Evolutionary conservation across 176 grass and related monocot species (phyloP), one percentile per base, ranked within the genome.

Genomic region (Calamus simplicifolius): DNA sequence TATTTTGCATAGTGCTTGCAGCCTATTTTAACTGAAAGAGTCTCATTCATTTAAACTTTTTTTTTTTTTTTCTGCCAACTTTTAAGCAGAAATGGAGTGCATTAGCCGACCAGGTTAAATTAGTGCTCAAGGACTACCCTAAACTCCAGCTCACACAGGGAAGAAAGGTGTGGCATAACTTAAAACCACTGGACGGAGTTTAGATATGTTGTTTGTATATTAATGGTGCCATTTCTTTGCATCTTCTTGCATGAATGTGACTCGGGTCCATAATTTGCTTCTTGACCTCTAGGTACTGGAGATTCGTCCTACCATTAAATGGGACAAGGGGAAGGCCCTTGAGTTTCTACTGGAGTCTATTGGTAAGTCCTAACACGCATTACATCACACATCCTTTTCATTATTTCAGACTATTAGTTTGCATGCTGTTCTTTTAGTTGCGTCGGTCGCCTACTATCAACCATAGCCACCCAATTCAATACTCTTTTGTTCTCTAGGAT

Each of bases 261-360:
- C 35, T 43, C 5, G 8, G 19, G 27, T 29, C 5, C 3, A n/a
- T n/a, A n/a, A n/a, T 28, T 70, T 49, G 6, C 16, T 60, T 15
- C 12, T 35, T 15, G 17, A 3, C 7, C 4, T 50, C 6, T 57
- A 81, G 79, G 79, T 81, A 4, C 64, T 93, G 1, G 88, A 93
- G 73, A 67, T 93, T 58, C 64, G 88, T 1, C 88, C 88, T 5
- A 38, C 49, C 21, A 67, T 93, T 49, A 69, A 74, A 43, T 92
- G 88, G 88, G 80, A 92, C 82, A 92, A 92, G 77, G 88, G 88
- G 29, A 80, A 78, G 61, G 88, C 88, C 1, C 83, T 92, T 14
- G 83, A 86, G 69, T 92, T 92, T 71, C 73, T 92, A 17, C 59
- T 93, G 57, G 49, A 58, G 12, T 58, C 75, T 2, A 75, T 83